These are phyloP conservation scores for Senna tora DNA, from an alignment of 306 rosid genomes.

Conservation along the genomic window DNA sequence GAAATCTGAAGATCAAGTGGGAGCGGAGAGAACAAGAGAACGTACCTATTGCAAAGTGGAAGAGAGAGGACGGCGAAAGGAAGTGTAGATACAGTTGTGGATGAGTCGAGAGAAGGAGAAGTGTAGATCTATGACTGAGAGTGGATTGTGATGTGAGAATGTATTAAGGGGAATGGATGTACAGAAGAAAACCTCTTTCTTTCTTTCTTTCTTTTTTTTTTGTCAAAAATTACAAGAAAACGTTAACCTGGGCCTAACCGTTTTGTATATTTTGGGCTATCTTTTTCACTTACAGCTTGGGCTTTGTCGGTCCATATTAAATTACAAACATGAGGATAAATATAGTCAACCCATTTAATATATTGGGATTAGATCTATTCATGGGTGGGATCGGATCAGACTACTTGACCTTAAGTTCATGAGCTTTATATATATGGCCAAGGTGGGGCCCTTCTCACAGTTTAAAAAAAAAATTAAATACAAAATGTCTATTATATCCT, in stretches of 20 bases:
- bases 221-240: no score
- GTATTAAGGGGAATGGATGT: not conserved
- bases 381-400: no score
- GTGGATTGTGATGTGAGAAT: not conserved
- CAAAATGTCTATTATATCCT: no score
- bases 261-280: not conserved
- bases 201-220: no score
- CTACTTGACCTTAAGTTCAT: no score
- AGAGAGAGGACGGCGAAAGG: not conserved
- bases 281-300: not conserved
- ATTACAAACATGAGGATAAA: no score
- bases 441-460: no score
- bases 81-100: not conserved
- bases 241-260: no score
- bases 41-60: conserved; percentile 22
- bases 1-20: conserved; percentile 36
- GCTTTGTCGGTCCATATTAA: not conserved
- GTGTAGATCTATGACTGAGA: not conserved
- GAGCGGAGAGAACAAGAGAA: not conserved
- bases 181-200: not conserved
- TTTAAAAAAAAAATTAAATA: no score
- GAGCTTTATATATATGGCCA: no score
- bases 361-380: no score
- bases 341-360: no score
- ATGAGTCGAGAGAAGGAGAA: not conserved